Base-by-base conservation (phyloP, 2,329 filamentous ascomycete species). In the Fusarium sulawesiense region DNA sequence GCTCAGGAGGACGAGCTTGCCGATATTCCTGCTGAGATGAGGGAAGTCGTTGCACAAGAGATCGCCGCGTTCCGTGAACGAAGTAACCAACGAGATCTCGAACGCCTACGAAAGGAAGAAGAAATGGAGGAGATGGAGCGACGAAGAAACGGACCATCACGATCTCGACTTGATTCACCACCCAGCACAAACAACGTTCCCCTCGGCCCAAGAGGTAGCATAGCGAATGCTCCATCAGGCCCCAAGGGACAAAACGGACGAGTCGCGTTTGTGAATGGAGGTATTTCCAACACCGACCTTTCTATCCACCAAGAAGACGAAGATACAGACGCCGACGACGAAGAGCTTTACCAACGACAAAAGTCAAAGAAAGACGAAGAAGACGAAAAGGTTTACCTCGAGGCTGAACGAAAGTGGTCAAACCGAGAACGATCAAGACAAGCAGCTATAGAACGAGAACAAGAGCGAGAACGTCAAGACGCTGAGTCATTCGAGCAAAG, bases 11-110 rank as follows among this genome's bases (percentile, higher is more conserved):
- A 99, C 76, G 96, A 99, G 76, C 85, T 99, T 30, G 91, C 94
- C 21, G 96, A 99, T 75, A 98, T 99, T 49, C 96, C 96, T 0
- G 91, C 93, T 1, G 96, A 98, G 78, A 97, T 97, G 93, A 91
- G 96, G 25, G 96, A 97, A 78, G 94, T 93, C 0, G 96, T 99
- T 18, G 93, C 96, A 0, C 91, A 91, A 60, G 97, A 99, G 78
- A 99, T 99, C 75, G 91, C 93, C 0, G 93, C 94, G 0, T 99
- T 99, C 83, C 88, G 96, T 70, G 96, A 99, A 72, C 88, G 95
- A 21, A 98, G 95, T 73, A 97, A 90, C 64, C 89, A 92, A 66
- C 88, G 95, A 41, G 96, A 99, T 77, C 83, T 97, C 76, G 96
- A 99, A 79, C 92, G 96, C 6, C 82, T 97, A 37, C 90, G 91